phyloP scores from a whole-genome alignment of 2,329 filamentous ascomycete genomes.

The Pseudopithomyces maydicus region DNA sequence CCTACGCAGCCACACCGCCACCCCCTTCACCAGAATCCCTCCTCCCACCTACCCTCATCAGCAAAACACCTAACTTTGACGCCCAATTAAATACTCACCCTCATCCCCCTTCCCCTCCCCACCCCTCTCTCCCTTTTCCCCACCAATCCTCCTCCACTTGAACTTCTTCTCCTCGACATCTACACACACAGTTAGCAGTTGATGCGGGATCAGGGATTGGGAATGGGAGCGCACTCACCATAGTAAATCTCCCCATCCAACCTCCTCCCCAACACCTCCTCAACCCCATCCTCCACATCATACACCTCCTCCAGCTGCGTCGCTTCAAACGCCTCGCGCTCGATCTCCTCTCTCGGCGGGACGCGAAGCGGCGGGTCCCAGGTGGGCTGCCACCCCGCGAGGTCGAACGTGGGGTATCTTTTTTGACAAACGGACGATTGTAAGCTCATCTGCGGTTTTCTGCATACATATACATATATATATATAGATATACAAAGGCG shows the following conservation, averaged over 20 bases:
- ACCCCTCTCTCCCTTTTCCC: too few relatives aligned
- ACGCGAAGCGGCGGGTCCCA: background rate
- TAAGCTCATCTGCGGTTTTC: too few relatives aligned
- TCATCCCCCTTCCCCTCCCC: background rate
- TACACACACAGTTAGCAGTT: background rate
- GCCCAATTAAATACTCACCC: background rate
- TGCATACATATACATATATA: background rate
- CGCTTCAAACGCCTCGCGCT: background rate
- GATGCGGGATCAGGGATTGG: too few relatives aligned
- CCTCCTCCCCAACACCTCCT: background rate
- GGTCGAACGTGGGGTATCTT: background rate
- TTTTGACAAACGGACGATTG: too few relatives aligned
- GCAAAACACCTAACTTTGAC: too few relatives aligned
- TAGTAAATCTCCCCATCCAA: background rate
- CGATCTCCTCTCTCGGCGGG: background rate
- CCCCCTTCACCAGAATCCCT: too few relatives aligned
- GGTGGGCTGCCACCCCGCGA: background rate
- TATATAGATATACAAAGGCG: too few relatives aligned
- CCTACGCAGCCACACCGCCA: too few relatives aligned
- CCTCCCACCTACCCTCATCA: too few relatives aligned
- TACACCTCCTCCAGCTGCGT: background rate
- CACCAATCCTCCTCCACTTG: background rate
- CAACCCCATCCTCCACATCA: background rate
- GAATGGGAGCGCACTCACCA: background rate
- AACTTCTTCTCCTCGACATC: background rate